Evolutionary conservation across 352 stramenopile genomes (phyloP).

Genomic region (Globisporangium echinulatum): DNA sequence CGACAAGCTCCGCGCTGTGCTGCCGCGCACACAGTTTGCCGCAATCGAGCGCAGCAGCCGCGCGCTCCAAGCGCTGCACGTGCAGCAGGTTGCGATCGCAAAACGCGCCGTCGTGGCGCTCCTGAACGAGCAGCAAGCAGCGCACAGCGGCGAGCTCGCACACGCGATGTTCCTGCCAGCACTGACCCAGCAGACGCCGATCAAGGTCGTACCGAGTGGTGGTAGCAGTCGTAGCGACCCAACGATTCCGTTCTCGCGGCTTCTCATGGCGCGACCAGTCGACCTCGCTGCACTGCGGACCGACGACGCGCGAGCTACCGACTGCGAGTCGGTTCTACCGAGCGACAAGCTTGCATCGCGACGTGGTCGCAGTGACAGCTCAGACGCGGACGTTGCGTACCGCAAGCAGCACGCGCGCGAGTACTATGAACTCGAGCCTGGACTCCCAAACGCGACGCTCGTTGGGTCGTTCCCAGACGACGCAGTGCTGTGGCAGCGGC

Average conservation of each 20-base stretch:
- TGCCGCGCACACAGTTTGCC: slow-evolving; percentile 29
- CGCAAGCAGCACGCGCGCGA: slow-evolving; percentile 24
- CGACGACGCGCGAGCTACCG: slow-evolving; percentile 1
- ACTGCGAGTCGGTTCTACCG: no score
- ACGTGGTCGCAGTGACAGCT: neutral
- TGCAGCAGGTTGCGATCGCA: slow-evolving; percentile 27
- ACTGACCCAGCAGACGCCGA: slow-evolving; percentile 15
- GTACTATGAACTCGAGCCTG: slow-evolving; percentile 31
- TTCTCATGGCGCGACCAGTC: slow-evolving; percentile 21
- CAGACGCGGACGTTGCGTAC: slow-evolving; percentile 20
- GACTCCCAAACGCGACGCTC: slow-evolving; percentile 16
- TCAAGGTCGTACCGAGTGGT: slow-evolving; percentile 4
- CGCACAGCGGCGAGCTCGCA: slow-evolving; percentile 13
- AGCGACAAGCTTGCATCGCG: neutral
- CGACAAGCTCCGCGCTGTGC: slow-evolving; percentile 38
- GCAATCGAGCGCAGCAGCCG: slow-evolving; percentile 20
- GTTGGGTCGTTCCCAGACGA: slow-evolving; percentile 38
- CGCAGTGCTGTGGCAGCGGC: neutral
- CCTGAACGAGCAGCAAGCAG: slow-evolving; percentile 43
- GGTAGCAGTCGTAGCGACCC: neutral
- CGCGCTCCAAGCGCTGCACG: slow-evolving; percentile 20
- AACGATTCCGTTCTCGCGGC: slow-evolving; percentile 23
- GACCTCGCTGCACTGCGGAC: slow-evolving; percentile 15
- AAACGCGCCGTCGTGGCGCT: slow-evolving; percentile 31
- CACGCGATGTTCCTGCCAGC: slow-evolving; percentile 20